These are phyloP conservation scores for Lanzia echinophila DNA, from an alignment of 2,329 filamentous ascomycete genomes.

Conservation along the genomic window DNA sequence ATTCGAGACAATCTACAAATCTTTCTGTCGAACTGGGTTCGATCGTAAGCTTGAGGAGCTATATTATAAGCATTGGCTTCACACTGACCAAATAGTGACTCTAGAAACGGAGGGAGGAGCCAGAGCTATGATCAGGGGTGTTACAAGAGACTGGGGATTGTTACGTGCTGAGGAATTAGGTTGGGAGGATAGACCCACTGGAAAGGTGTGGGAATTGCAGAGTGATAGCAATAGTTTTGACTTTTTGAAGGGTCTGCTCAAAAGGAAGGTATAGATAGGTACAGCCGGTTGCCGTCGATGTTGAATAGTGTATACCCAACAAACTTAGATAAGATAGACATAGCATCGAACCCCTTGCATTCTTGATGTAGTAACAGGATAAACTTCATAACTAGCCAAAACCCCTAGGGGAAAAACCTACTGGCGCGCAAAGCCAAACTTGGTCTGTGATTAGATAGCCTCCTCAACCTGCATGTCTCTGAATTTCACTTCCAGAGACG, in stretches of 20 bases:
- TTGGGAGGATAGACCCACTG: constrained; percentile 64
- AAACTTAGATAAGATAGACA: too few relatives aligned
- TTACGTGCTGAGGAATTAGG: constrained; percentile 78
- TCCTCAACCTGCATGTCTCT: neutral
- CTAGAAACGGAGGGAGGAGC: constrained; percentile 74
- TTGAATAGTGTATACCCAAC: too few relatives aligned
- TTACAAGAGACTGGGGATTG: constrained; percentile 87
- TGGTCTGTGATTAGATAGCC: too few relatives aligned
- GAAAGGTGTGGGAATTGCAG: constrained; percentile 75
- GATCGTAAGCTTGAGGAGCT: constrained; percentile 61
- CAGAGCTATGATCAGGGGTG: constrained; percentile 72
- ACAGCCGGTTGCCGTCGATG: too few relatives aligned
- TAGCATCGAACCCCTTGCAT: too few relatives aligned
- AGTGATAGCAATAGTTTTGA: constrained; percentile 99
- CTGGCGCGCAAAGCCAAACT: too few relatives aligned
- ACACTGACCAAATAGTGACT: constrained; percentile 64
- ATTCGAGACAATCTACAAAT: constrained; percentile 70
- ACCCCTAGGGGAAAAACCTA: too few relatives aligned
- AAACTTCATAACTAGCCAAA: too few relatives aligned
- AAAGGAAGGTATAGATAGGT: constrained; percentile 57
- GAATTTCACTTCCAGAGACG: neutral
- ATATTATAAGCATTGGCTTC: constrained; percentile 84
- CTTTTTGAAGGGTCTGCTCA: constrained; percentile 84
- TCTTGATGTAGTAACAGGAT: too few relatives aligned
- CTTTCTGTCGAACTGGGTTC: constrained; percentile 73